These are phyloP conservation scores for Chondrus crispus DNA, from an alignment of 23 red algal genomes.

Conservation along the genomic window DNA sequence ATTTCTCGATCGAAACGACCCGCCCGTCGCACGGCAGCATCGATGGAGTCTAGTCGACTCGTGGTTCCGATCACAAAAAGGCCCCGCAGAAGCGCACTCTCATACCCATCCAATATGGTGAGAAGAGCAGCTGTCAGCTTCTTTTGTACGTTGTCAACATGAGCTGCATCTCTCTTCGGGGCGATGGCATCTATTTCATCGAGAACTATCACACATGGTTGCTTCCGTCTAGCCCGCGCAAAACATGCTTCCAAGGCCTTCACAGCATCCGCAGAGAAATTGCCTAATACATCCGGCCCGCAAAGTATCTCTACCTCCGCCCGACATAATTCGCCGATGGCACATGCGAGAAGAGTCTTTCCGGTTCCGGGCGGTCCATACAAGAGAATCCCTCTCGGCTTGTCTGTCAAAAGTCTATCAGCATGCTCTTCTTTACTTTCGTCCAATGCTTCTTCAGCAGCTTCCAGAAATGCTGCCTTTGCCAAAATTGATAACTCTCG, in stretches of 20 bases:
- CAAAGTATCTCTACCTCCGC: conserved; percentile 32
- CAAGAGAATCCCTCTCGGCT: conserved; percentile 52
- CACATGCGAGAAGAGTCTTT: conserved; percentile 89
- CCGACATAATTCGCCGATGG: conserved; percentile 29
- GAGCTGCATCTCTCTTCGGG: conserved; percentile 27
- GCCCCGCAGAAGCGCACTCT: neutral
- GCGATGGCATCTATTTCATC: conserved; percentile 85
- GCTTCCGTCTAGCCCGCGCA: conserved; percentile 17
- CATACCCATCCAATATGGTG: conserved; percentile 51
- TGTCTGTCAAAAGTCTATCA: neutral
- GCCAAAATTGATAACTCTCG: neutral
- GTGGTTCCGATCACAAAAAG: conserved; percentile 78
- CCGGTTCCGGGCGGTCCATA: conserved; percentile 73
- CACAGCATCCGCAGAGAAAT: conserved; percentile 21
- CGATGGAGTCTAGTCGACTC: conserved; percentile 38
- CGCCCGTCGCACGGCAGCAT: conserved; percentile 72
- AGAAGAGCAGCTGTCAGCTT: conserved; percentile 51
- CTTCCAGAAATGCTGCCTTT: neutral
- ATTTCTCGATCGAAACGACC: conserved; percentile 85
- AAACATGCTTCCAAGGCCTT: conserved; percentile 32
- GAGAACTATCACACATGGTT: conserved; percentile 67
- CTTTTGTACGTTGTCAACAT: conserved; percentile 35
- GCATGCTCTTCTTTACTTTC: neutral
- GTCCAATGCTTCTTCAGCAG: neutral
- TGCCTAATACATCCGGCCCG: conserved; percentile 36